Conservation (phyloP, 768 basidiomycete species). For the Suillus placidus region DNA sequence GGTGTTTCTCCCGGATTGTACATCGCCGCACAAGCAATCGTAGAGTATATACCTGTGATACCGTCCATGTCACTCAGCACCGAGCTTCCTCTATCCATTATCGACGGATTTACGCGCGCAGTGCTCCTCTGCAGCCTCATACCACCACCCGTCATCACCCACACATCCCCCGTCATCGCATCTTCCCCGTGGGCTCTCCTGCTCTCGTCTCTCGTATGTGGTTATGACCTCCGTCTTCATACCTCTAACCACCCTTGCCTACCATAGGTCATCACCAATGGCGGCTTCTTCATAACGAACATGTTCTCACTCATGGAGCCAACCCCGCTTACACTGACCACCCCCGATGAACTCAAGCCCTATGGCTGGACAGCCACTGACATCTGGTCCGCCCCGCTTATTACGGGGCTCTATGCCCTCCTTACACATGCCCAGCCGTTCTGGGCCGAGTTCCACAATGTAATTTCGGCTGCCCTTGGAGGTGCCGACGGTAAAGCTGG, state of each 20-base stretch:
- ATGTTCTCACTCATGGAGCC: slow-evolving; percentile 77
- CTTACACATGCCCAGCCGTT: slow-evolving; percentile 88
- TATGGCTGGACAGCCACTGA: slow-evolving; percentile 88
- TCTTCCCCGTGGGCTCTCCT: slow-evolving; percentile 79
- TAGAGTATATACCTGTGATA: slow-evolving; percentile 60
- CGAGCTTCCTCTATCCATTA: slow-evolving; percentile 72
- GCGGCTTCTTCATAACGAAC: slow-evolving; percentile 79
- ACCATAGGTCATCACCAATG: slow-evolving; percentile 68
- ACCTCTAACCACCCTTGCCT: background rate
- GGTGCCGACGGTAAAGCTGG: slow-evolving; percentile 37
- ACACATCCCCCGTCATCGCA: slow-evolving; percentile 52
- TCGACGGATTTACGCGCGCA: slow-evolving; percentile 82
- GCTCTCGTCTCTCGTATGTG: slow-evolving; percentile 67
- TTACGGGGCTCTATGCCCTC: slow-evolving; percentile 78
- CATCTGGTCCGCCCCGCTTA: slow-evolving; percentile 80
- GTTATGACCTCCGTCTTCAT: background rate
- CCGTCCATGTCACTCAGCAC: slow-evolving; percentile 53
- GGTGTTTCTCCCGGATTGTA: slow-evolving; percentile 68
- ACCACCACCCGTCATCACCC: slow-evolving; percentile 63
- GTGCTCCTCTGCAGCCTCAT: slow-evolving; percentile 78
- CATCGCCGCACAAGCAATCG: slow-evolving; percentile 57
- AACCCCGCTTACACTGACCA: slow-evolving; percentile 64
- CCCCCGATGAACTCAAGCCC: slow-evolving; percentile 77
- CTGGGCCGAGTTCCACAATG: slow-evolving; percentile 63
- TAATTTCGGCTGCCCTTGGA: slow-evolving; percentile 52